phyloP scores from a whole-genome alignment of 2,329 filamentous ascomycete genomes.

The Purpureocillium lavendulum region DNA sequence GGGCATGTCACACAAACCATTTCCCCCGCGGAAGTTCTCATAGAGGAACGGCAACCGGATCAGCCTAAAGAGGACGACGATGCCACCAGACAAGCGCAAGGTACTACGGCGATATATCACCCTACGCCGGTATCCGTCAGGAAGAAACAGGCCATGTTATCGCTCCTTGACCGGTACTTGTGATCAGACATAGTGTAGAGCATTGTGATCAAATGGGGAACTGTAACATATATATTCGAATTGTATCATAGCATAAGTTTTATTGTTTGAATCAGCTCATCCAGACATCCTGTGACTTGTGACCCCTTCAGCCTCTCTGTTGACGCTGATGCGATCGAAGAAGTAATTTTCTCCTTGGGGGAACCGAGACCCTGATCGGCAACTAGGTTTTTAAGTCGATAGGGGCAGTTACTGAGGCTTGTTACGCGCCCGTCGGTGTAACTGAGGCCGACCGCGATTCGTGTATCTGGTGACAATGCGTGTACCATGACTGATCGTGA shows the following conservation, averaged over 20 bases:
- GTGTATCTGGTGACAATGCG: neutral
- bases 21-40: no score
- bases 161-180: slow-evolving; percentile 1
- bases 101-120: neutral
- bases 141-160: slow-evolving; percentile 1
- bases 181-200: neutral
- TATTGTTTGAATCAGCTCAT: neutral
- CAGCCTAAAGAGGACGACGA: neutral
- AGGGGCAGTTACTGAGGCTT: slow-evolving; percentile 5
- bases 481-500: neutral
- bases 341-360: no score
- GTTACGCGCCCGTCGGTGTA: neutral
- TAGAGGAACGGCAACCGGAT: no score
- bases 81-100: neutral
- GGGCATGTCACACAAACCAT: neutral
- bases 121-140: neutral
- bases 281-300: neutral
- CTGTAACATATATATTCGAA: neutral
- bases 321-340: no score
- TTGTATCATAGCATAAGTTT: neutral
- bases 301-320: neutral
- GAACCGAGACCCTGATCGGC: neutral
- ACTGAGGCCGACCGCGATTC: slow-evolving; percentile 1
- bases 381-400: slow-evolving; percentile 1
- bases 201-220: neutral